A percentile compares a stretch with the other conserved stretches of the same genome.
phyloP scores from a whole-genome alignment of 148 eudicot genomes.

The Cornus controversa region DNA sequence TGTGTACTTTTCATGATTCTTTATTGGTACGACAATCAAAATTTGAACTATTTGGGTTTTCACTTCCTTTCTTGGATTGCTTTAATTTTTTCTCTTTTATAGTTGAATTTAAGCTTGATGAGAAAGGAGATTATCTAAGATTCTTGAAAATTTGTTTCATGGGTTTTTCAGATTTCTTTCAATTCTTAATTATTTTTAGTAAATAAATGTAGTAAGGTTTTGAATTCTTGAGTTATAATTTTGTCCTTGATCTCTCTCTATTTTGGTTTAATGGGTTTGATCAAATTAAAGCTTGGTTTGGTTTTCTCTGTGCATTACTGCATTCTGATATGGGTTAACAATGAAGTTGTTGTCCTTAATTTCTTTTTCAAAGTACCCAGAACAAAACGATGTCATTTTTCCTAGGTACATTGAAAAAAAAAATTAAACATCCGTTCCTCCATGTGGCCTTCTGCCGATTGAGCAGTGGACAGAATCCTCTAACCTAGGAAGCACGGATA shows the following conservation, averaged over 20 bases:
- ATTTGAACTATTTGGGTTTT: neutral
- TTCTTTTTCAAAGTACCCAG: too few relatives aligned
- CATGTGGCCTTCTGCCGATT: too few relatives aligned
- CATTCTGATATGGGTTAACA: too few relatives aligned
- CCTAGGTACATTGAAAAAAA: too few relatives aligned
- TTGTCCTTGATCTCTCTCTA: neutral
- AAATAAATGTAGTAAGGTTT: neutral
- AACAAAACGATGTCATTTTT: too few relatives aligned
- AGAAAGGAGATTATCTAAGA: too few relatives aligned
- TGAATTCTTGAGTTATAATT: neutral
- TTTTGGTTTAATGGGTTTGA: neutral
- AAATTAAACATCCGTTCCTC: too few relatives aligned
- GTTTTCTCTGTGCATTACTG: neutral
- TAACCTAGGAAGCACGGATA: too few relatives aligned
- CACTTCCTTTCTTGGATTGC: neutral
- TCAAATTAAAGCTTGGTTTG: neutral
- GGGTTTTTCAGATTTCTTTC: neutral
- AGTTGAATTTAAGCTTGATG: neutral
- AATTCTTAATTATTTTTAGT: neutral
- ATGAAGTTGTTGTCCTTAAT: too few relatives aligned
- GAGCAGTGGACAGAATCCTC: too few relatives aligned
- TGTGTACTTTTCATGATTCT: slow-evolving; percentile 21
- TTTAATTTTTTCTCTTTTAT: neutral
- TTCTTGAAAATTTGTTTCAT: too few relatives aligned
- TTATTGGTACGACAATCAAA: too few relatives aligned